phyloP scores from a whole-genome alignment of 495 filamentous ascomycete species.

The Penicillium antarcticum region DNA sequence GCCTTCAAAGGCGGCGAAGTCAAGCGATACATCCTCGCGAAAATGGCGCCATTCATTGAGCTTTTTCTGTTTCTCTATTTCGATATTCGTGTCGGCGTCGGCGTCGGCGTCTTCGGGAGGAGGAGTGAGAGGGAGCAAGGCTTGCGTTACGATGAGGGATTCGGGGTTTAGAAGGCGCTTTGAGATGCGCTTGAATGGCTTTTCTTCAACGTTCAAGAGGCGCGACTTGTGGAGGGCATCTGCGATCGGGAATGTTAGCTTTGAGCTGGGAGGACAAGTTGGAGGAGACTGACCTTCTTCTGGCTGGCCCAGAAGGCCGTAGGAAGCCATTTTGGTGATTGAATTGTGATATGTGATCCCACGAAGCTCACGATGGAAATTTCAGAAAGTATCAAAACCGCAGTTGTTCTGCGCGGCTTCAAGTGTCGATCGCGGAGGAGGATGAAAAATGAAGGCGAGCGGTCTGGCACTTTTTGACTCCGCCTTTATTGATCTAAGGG shows the following conservation, averaged over 20 bases:
- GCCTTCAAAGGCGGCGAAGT: slow-evolving; percentile 87
- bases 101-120: slow-evolving; percentile 60
- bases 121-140: slow-evolving; percentile 62
- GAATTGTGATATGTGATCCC: background rate
- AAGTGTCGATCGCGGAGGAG: slow-evolving; percentile 5
- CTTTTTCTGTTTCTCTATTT: slow-evolving; percentile 43
- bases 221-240: slow-evolving; percentile 89
- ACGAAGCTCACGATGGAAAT: background rate
- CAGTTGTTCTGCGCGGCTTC: background rate
- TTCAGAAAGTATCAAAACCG: background rate
- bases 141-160: slow-evolving; percentile 51
- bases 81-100: slow-evolving; percentile 36
- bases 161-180: slow-evolving; percentile 70
- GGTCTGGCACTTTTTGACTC: slow-evolving; percentile 16
- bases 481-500: slow-evolving; percentile 3
- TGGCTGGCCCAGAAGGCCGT: slow-evolving; percentile 45
- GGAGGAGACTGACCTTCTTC: slow-evolving; percentile 46
- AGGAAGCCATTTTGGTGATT: slow-evolving; percentile 38
- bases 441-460: slow-evolving; percentile 23
- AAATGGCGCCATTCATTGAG: slow-evolving; percentile 57
- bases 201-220: slow-evolving; percentile 87
- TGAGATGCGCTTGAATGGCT: slow-evolving; percentile 85
- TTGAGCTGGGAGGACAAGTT: slow-evolving; percentile 6
- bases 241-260: slow-evolving; percentile 25
- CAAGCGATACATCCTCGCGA: slow-evolving; percentile 79